Base-by-base conservation (phyloP, 495 filamentous ascomycete genomes). In the Glonium stellatum region DNA sequence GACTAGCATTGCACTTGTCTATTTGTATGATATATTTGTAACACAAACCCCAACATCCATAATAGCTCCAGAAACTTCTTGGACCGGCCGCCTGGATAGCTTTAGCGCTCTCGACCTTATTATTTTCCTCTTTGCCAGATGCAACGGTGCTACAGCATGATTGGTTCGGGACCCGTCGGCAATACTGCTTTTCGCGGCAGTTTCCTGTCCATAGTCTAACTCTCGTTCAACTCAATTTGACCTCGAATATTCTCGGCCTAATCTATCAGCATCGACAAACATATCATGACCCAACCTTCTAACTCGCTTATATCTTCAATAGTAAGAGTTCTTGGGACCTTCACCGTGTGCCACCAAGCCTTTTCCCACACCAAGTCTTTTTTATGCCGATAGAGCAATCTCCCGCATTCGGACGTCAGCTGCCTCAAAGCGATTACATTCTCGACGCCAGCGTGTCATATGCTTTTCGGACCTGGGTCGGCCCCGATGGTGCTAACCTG, bases 1-100 rank as follows among this genome's bases (percentile, higher is more conserved):
- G 59, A 66, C 22, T 66, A 64, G 22, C 18, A 13, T n/a, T 22
- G 22, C 4, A 49, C 2, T 31, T 50, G 41, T 11, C 1, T 13
- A 9, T 4, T 15, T 5, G 13, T 22, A 42, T 10, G 5, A 35
- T 31, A 18, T 37, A 18, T 31, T n/a, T n/a, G 18, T 11, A 35
- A 27, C 4, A 55, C 5, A 31, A 9, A 49, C 21, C 44, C 4
- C 5, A 34, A 11, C 1, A n/a, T 23, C 1, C 25, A 22, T n/a
- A 27, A 53, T 21, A 8, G 19, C 6, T 53, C 31, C 5, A n/a
- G 19, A 53, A 6, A n/a, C 25, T n/a, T 6, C 50, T 27, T 23
- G 8, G 10, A 22, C 13, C 9, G 15, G 22, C 18, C 18, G 22
- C 22, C 44, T 15, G 6, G 18, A 8, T 15, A 5, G 18, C 44